Base-by-base conservation (phyloP, 371 early-diverging fungal species). In the Dinochytrium kinnereticum region DNA sequence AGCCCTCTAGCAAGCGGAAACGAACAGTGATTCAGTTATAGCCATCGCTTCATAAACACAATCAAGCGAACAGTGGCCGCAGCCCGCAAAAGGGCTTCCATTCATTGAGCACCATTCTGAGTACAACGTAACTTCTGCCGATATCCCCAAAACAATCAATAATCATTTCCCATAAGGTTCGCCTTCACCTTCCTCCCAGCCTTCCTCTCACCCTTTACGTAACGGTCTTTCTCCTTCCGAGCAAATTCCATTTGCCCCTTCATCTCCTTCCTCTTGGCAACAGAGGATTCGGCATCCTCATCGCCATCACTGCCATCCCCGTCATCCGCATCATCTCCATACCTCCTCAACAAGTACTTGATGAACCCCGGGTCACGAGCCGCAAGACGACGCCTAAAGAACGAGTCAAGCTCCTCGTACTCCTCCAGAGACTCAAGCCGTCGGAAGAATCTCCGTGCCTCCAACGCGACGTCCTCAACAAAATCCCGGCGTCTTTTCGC, bases 201-300 rank as follows among this genome's bases (percentile, higher is more conserved):
- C 33, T 68, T 61, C 19, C 77, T 59, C 39, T 71, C 77, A 17
- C 64, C 70, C 59, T 78, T 78, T 28, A 77, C 75, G 17, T 51
- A 59, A 53, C 78, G 76, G 51, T 81, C 82, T 70, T 81, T 81
- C 34, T 76, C 78, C 59, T 79, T 75, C 13, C 82, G 33, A 0
- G 76, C 82, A 53, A 59, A 74, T 10, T 68, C 66, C 1, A 68
- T 69, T 53, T 78, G 72, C 59, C 34, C 30, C 71, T 77, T 78
- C 39, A 65, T 33, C 30, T 68, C 61, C 51, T 38, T 34, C 2
- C 59, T 51, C 69, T 44, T 37, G 51, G 2, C 33, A 3, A 30
- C 39, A 13, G 72, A 59, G 19, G 28, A 30, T 1, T 38, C 36
- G 1, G 26, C 71, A 31, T 64, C 59, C 24, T 51, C 70, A 31